Percentiles rank a stretch among this genome's conserved stretches.
Evolutionary conservation across 202 grass and related monocot species (phyloP).

Genomic region (Setaria italica): DNA sequence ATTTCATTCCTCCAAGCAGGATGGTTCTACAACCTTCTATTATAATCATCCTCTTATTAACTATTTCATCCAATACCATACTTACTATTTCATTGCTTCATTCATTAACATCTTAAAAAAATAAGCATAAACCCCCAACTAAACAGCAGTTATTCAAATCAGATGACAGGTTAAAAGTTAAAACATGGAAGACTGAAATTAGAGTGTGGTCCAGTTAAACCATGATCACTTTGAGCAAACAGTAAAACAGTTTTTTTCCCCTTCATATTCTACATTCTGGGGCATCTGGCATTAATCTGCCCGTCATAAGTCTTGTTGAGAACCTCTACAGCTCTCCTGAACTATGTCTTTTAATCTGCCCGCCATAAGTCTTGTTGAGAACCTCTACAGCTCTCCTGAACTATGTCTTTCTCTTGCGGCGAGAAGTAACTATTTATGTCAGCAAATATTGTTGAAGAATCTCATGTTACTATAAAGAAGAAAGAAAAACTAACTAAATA

Average conservation of each 20-base stretch:
- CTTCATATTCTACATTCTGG: background rate
- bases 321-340: background rate
- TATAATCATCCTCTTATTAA: slow-evolving; percentile 15
- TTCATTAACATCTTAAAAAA: background rate
- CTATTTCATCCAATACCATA: background rate
- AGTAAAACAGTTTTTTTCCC: background rate
- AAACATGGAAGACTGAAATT: background rate
- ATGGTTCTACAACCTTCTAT: background rate
- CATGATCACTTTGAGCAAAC: background rate
- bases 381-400: background rate
- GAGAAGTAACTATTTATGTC: background rate
- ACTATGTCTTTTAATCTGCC: background rate
- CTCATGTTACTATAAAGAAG: background rate
- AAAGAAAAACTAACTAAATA: background rate
- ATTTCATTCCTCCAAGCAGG: slow-evolving; percentile 28
- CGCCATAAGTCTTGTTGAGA: background rate
- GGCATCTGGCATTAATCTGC: background rate
- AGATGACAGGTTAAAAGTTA: background rate
- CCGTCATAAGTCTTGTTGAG: background rate
- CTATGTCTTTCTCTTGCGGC: background rate
- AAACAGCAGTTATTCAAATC: background rate
- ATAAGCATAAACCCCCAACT: background rate
- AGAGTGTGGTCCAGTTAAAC: background rate
- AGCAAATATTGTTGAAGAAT: background rate
- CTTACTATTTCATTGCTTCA: background rate